Evolutionary conservation across 202 grass and related monocot genomes (phyloP).

Genomic region (Musa balbisiana): DNA sequence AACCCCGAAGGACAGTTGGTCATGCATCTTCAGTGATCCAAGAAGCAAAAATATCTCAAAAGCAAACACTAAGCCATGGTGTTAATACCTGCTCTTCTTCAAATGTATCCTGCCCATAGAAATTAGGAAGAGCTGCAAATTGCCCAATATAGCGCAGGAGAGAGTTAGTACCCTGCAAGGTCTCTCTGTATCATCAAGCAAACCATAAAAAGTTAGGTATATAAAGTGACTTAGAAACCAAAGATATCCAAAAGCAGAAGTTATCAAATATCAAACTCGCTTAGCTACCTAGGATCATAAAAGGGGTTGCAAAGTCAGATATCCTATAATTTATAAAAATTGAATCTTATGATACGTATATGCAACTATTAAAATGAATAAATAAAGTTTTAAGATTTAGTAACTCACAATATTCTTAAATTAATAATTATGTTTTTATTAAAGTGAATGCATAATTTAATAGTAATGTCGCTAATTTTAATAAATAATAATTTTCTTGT

Average conservation of each 20-base stretch:
- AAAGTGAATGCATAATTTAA: no score
- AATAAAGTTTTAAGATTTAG: no score
- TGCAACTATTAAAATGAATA: no score
- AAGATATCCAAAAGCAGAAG: neutral
- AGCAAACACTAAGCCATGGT: constrained; percentile 11
- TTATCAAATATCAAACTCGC: no score
- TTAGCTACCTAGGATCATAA: no score
- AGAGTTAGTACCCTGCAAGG: constrained; percentile 55
- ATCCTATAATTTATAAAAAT: no score
- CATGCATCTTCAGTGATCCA: constrained; percentile 10
- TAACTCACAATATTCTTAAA: no score
- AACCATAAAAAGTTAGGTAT: constrained; percentile 11
- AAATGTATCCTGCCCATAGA: constrained; percentile 50
- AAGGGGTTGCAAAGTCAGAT: no score
- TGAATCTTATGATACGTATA: no score
- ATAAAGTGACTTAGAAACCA: neutral
- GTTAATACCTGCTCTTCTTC: constrained; percentile 55
- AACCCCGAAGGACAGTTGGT: constrained; percentile 1
- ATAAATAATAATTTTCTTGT: no score
- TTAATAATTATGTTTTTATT: no score
- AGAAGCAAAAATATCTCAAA: neutral
- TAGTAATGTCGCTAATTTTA: no score
- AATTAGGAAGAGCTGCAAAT: constrained; percentile 44
- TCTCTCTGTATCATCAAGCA: constrained; percentile 38
- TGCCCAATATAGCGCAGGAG: constrained; percentile 53